Base-by-base conservation (phyloP, 805 yeast genomes). In the Brettanomyces naardenensis region DNA sequence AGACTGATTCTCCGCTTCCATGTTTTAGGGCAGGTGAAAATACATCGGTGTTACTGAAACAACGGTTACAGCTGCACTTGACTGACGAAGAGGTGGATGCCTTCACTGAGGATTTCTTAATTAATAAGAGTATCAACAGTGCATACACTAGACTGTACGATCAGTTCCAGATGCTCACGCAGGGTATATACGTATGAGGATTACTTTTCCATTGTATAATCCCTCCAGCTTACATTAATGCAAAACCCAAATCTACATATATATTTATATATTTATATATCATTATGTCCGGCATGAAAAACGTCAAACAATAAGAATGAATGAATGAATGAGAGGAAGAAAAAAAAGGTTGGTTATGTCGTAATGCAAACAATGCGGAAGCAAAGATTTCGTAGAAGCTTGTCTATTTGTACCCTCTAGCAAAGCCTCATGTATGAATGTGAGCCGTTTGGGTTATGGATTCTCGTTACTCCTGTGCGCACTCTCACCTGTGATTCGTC, bases 81-180 rank as follows among this genome's bases (percentile, higher is more conserved):
- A 63, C 72, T 25, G 96, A 87, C 30, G 62, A 68, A 6, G 94
- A 85, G 36, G 70, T 78, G 35, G 94, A 82, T 46, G 62, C 64
- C 1, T 89, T 82, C 58, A 95, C 92, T 14, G 97, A 87, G 40
- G 75, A 66, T 41, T 63, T 69, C 2, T 64, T 92, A 48, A 80
- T 92, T 21, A 83, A 75, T 28, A 89, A 83, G 60, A 85, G 95
- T 50, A 51, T 82, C 41, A 94, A 95, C 10, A 86, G 92, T 52
- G 72, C 85, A 46, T 92, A 88, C 63, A 92, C 98, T 1, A 69
- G 96, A 47, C 65, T 92, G 23, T 92, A 92, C 54, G 98, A 92
- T 57, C 97, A 90, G 57, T 92, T 84, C 65, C 98, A 92, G 61
- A 65, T 92, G 58, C 63, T 88, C 35, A 89, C 97, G 0, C 98